Evolutionary conservation across 208 protist genomes (phyloP).

Genomic region (Acanthamoeba sp.): DNA sequence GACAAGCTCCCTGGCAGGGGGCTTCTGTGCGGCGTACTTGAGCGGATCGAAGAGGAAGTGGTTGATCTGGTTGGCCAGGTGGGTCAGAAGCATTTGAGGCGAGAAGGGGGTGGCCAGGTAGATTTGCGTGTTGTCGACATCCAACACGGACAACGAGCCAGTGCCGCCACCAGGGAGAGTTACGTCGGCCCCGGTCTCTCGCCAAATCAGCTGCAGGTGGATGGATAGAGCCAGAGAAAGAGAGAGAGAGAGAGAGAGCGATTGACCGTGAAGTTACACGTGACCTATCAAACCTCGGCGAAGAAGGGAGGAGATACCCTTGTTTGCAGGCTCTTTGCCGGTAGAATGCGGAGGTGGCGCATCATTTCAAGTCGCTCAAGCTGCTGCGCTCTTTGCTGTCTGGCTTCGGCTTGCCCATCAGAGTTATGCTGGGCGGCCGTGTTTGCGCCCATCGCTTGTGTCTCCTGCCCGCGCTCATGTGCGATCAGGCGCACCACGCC

Average conservation of each 20-base stretch:
- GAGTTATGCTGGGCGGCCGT: background rate
- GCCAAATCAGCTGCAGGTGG: constrained; percentile 20
- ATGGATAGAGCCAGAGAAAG: background rate
- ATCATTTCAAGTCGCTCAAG: background rate
- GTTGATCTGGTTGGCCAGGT: constrained; percentile 72
- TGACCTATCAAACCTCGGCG: background rate
- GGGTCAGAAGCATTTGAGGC: constrained; percentile 53
- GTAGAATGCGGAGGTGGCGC: background rate
- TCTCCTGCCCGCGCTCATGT: constrained; percentile 1
- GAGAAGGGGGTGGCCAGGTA: constrained; percentile 50
- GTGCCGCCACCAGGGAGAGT: background rate
- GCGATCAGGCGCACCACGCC: constrained; percentile 19
- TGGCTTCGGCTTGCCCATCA: background rate
- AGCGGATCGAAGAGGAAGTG: constrained; percentile 46
- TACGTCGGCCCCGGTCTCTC: constrained; percentile 31
- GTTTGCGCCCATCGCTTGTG: background rate
- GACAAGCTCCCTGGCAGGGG: background rate
- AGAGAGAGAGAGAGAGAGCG: no score
- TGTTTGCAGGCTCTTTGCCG: constrained; percentile 9
- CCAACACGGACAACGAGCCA: constrained; percentile 27
- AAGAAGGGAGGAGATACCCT: background rate
- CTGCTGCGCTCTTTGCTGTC: background rate
- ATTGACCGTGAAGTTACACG: no score
- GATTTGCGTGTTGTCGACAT: background rate
- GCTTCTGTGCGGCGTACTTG: constrained; percentile 10